Evolutionary conservation across 148 eudicot species (phyloP).

Genomic region (Silene conica): DNA sequence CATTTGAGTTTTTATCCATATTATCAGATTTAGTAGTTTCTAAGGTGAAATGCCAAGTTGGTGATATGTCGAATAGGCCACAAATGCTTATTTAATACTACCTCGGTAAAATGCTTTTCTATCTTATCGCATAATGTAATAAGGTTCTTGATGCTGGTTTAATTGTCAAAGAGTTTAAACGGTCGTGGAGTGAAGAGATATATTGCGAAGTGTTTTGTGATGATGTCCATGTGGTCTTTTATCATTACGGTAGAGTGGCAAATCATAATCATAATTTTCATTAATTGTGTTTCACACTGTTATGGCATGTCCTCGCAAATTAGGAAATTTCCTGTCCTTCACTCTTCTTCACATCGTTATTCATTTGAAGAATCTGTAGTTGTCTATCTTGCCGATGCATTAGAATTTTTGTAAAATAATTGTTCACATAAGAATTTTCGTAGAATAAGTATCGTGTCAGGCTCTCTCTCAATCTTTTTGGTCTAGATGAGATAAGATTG

Average conservation of each 20-base stretch:
- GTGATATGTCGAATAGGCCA: not conserved
- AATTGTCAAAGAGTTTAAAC: not conserved
- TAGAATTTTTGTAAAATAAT: too few species aligned
- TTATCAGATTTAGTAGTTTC: not conserved
- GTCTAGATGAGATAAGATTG: not conserved
- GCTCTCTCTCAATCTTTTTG: not conserved
- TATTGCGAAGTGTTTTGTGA: not conserved
- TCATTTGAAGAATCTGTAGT: not conserved
- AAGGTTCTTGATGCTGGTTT: too few species aligned
- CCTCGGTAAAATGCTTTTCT: not conserved
- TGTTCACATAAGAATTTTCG: too few species aligned
- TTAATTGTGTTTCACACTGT: not conserved
- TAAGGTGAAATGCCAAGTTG: not conserved
- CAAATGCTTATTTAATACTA: not conserved
- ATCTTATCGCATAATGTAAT: too few species aligned
- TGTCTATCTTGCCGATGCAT: not conserved
- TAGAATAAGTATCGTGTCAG: not conserved
- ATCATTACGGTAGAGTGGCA: not conserved
- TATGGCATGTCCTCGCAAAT: not conserved
- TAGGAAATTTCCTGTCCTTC: too few species aligned
- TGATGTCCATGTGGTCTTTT: not conserved
- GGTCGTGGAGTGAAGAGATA: not conserved
- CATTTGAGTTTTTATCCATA: not conserved
- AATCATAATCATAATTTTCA: not conserved
- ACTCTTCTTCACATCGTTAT: not conserved